Conservation (phyloP, 1,284 basidiomycete species). For the Sparassis latifolia region DNA sequence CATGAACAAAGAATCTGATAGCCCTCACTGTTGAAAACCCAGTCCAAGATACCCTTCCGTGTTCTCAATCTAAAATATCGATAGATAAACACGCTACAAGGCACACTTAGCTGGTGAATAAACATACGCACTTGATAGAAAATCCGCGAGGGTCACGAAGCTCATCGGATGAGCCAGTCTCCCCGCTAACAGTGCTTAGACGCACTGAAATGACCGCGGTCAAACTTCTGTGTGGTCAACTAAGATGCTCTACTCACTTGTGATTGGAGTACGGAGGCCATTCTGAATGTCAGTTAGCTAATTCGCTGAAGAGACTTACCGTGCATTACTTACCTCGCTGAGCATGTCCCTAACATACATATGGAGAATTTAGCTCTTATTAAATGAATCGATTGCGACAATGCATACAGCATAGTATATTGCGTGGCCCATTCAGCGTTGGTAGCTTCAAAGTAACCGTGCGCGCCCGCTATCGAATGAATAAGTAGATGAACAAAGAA, state of each 20-base stretch:
- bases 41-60: constrained; percentile 82
- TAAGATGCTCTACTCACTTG: constrained; percentile 6
- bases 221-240: neutral
- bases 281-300: constrained; percentile 35
- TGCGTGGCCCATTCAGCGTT: constrained; percentile 21
- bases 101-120: neutral
- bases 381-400: neutral
- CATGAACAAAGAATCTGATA: too few relatives aligned
- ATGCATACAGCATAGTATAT: constrained; percentile 21
- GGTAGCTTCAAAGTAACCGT: constrained; percentile 48
- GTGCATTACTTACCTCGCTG: constrained; percentile 8
- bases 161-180: constrained; percentile 82
- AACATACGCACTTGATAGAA: constrained; percentile 19
- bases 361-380: neutral
- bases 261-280: constrained; percentile 17
- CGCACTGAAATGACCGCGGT: constrained; percentile 44
- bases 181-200: constrained; percentile 88
- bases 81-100: neutral
- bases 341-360: constrained; percentile 14
- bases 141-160: constrained; percentile 81
- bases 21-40: constrained; percentile 67
- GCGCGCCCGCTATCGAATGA: constrained; percentile 36
- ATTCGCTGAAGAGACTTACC: constrained; percentile 30
- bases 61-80: constrained; percentile 39
- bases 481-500: neutral